Conservation (phyloP, 345 rosid species). For the Eucalyptus regnans region DNA sequence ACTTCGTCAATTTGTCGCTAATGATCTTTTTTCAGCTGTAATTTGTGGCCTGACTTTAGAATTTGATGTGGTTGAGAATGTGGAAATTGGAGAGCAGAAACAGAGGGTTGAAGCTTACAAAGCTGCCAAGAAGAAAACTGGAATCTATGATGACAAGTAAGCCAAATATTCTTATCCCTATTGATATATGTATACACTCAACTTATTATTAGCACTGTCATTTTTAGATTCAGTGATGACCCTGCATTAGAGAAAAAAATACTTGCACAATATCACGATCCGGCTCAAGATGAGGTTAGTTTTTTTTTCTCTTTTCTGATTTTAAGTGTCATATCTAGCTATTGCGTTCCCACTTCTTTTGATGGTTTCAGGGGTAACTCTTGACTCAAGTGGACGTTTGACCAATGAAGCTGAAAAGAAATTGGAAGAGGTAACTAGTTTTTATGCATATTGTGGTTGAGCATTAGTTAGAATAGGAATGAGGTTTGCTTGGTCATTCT, state of each 20-base stretch:
- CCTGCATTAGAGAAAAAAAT: slow-evolving; percentile 66
- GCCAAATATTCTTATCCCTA: neutral
- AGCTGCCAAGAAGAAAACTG: slow-evolving; percentile 81
- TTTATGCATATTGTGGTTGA: neutral
- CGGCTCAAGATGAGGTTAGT: slow-evolving; percentile 58
- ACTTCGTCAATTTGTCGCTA: no score
- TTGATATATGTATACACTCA: neutral
- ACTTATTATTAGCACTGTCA: neutral
- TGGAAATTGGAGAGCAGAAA: slow-evolving; percentile 97
- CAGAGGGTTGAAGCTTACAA: slow-evolving; percentile 78
- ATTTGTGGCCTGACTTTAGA: slow-evolving; percentile 7
- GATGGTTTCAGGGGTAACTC: slow-evolving; percentile 37
- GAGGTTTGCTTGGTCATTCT: neutral
- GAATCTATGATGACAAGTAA: slow-evolving; percentile 78
- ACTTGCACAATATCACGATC: slow-evolving; percentile 84
- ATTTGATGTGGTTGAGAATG: slow-evolving; percentile 92
- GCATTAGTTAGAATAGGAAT: neutral
- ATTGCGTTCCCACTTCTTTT: neutral
- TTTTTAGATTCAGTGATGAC: slow-evolving; percentile 73
- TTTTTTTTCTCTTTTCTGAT: neutral
- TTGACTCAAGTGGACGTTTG: slow-evolving; percentile 75
- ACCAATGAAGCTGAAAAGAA: slow-evolving; percentile 89
- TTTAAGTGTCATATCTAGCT: neutral
- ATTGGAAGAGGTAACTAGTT: slow-evolving; percentile 64
- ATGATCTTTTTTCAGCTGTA: no score